A percentile compares a stretch with the other conserved stretches of the same genome.
Conservation (phyloP, 768 basidiomycete species). For the Leccinum imitatum region DNA sequence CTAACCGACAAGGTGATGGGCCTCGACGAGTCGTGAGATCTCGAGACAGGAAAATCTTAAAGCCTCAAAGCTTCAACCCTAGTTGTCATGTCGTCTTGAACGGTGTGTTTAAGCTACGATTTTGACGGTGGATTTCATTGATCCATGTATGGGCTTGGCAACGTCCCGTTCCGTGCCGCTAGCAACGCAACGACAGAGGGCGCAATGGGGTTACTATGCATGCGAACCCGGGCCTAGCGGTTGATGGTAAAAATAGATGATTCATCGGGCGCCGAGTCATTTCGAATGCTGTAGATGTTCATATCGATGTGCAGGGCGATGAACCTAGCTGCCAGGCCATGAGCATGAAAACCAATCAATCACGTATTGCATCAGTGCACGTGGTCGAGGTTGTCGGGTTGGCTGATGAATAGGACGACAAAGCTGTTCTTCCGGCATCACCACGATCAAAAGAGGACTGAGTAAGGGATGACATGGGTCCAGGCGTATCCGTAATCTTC, state of each 20-base stretch:
- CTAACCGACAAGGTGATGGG: neutral
- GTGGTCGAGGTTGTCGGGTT: neutral
- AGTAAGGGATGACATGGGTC: neutral
- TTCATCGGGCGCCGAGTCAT: neutral
- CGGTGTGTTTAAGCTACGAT: too few relatives aligned
- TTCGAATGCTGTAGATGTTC: neutral
- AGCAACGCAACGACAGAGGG: neutral
- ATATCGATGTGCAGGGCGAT: neutral
- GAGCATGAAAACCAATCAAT: neutral
- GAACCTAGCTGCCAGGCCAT: neutral
- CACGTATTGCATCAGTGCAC: neutral
- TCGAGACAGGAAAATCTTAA: neutral
- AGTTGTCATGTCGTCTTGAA: neutral
- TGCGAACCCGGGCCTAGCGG: neutral
- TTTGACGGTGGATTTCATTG: too few relatives aligned
- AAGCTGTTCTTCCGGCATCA: slow-evolving; percentile 2
- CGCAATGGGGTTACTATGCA: slow-evolving; percentile 4
- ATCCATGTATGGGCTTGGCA: too few relatives aligned
- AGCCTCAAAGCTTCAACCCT: neutral
- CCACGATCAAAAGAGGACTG: neutral
- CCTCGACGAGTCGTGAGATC: too few relatives aligned
- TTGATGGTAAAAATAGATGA: neutral
- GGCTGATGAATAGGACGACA: neutral
- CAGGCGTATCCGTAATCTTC: neutral
- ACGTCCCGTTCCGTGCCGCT: too few relatives aligned